A percentile compares a stretch with the other conserved stretches of the same genome.
Evolutionary conservation across 208 protist genomes (phyloP).

Genomic region (Trypanosoma vivax): DNA sequence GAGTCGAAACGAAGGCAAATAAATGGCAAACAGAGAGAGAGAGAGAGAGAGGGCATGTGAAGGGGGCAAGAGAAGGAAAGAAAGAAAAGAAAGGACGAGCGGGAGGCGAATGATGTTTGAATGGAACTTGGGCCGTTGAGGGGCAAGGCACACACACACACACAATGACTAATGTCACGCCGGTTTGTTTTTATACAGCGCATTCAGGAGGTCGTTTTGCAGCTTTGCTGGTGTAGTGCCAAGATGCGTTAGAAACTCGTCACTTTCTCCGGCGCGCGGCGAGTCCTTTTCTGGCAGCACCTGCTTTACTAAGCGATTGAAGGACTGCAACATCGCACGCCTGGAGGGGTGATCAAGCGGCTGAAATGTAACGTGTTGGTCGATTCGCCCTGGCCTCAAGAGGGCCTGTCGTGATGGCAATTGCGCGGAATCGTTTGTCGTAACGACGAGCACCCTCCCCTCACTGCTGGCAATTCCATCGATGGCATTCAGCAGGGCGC

Average conservation of each 20-base stretch:
- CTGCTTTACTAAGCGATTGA: conserved; percentile 5
- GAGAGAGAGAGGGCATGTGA: no score
- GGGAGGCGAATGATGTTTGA: neutral
- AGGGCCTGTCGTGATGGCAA: conserved; percentile 85
- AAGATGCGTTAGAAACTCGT: neutral
- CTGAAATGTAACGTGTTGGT: conserved; percentile 61
- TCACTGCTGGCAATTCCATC: conserved; percentile 92
- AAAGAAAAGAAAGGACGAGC: neutral
- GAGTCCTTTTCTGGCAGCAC: neutral
- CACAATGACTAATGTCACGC: neutral
- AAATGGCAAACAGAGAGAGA: no score
- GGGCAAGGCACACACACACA: neutral
- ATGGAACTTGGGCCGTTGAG: neutral
- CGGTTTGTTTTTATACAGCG: conserved; percentile 13
- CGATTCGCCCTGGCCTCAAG: conserved; percentile 91
- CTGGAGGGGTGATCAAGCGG: conserved; percentile 26
- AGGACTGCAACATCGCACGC: conserved; percentile 37
- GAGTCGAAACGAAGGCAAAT: no score
- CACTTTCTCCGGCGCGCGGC: neutral
- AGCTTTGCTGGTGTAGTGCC: conserved; percentile 18
- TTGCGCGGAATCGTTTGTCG: conserved; percentile 85
- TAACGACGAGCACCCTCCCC: conserved; percentile 93
- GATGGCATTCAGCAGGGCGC: conserved; percentile 92
- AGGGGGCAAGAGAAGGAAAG: no score
- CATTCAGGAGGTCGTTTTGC: conserved; percentile 18